A percentile compares a stretch with the other conserved stretches of the same genome.
Evolutionary conservation across 768 basidiomycete genomes (phyloP).

Genomic region (Boletus subcaerulescens): DNA sequence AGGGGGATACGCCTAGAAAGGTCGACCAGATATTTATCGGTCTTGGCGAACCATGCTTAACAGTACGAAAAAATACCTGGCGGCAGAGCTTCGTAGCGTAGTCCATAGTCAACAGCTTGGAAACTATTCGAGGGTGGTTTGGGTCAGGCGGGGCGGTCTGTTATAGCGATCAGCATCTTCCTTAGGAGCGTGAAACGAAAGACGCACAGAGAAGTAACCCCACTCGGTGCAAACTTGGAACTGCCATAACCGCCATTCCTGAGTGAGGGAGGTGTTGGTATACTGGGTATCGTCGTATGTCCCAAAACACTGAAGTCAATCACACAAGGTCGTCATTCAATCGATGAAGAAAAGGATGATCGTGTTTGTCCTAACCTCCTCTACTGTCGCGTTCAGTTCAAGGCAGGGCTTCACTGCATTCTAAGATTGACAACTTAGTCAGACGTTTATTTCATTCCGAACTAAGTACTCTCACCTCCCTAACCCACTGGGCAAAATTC

Average conservation of each 20-base stretch:
- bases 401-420: conserved; percentile 59
- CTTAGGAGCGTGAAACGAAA: neutral
- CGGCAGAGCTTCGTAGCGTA: conserved; percentile 67
- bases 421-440: conserved; percentile 30
- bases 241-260: conserved; percentile 83
- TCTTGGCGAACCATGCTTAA: neutral
- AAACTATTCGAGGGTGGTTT: conserved; percentile 72
- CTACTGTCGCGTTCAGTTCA: conserved; percentile 38
- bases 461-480: conserved; percentile 44
- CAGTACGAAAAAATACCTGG: conserved; percentile 40
- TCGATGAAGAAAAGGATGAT: neutral
- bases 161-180: neutral
- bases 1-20: conserved; percentile 64
- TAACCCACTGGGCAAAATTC: conserved; percentile 79
- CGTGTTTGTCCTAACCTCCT: conserved; percentile 41
- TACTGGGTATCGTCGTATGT: conserved; percentile 70
- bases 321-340: neutral
- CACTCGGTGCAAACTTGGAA: conserved; percentile 95
- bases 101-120: conserved; percentile 69
- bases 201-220: conserved; percentile 84
- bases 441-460: neutral
- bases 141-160: conserved; percentile 76
- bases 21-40: neutral
- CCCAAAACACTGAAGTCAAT: conserved; percentile 71
- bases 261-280: conserved; percentile 55